Conservation (phyloP, 116 monocot species). For the Iris pallida region DNA sequence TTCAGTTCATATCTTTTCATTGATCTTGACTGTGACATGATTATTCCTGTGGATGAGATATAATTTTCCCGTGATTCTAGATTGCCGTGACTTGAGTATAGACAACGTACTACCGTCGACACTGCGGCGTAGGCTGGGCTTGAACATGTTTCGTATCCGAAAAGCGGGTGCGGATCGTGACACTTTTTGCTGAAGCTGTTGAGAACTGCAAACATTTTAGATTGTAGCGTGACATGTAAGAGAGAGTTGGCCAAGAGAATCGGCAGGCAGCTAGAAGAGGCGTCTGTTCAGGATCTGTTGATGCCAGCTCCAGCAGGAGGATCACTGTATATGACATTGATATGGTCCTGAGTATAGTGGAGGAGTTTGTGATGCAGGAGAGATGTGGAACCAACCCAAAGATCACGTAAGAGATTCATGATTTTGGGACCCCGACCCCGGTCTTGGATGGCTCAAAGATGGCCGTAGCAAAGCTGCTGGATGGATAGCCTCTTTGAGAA, state of each 20-base stretch:
- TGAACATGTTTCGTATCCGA: too few species aligned
- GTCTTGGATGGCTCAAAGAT: conserved; percentile 34
- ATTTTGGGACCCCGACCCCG: conserved; percentile 13
- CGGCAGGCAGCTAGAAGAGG: conserved; percentile 57
- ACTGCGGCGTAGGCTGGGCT: too few species aligned
- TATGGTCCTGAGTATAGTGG: conserved; percentile 56
- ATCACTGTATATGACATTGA: conserved; percentile 48
- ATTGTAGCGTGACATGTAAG: conserved; percentile 40
- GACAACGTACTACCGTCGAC: too few species aligned
- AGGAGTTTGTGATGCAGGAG: conserved; percentile 65
- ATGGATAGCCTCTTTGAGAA: conserved; percentile 18
- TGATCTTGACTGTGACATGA: too few species aligned
- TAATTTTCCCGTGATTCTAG: too few species aligned
- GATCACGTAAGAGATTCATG: conserved; percentile 18
- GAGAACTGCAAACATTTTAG: conserved; percentile 39
- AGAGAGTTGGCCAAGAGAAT: conserved; percentile 66
- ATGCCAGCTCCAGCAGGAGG: conserved; percentile 40
- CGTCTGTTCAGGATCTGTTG: conserved; percentile 64
- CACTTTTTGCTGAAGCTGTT: conserved; percentile 60
- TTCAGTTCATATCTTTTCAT: too few species aligned
- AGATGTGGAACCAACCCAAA: conserved; percentile 5
- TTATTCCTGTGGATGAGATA: too few species aligned
- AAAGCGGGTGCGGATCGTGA: too few species aligned
- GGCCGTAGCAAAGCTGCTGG: conserved; percentile 62
- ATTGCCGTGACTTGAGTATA: too few species aligned